Percentiles rank a stretch among this genome's conserved stretches.
These are phyloP conservation scores for Geotrichum australiense DNA, from an alignment of 1,139 yeast genomes.

Conservation along the genomic window DNA sequence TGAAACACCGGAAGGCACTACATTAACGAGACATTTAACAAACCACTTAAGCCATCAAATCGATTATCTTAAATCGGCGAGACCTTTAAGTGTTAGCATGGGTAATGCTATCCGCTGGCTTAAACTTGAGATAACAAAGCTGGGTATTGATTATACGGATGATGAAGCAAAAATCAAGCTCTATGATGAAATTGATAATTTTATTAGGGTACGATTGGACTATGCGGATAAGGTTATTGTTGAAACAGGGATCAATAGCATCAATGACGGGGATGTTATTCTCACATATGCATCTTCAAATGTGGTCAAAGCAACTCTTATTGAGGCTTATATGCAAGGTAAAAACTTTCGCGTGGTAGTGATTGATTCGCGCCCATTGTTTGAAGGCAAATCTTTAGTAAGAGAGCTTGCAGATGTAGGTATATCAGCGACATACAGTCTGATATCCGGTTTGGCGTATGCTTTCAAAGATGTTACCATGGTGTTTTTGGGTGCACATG, in stretches of 20 bases:
- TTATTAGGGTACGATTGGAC: conserved; percentile 78
- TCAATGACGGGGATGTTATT: conserved; percentile 69
- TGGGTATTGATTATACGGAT: conserved; percentile 64
- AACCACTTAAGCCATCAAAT: conserved; percentile 90
- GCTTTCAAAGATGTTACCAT: conserved; percentile 79
- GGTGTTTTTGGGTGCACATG: conserved; percentile 93
- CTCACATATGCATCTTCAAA: conserved; percentile 85
- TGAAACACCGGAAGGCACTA: conserved; percentile 76
- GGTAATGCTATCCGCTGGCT: conserved; percentile 97
- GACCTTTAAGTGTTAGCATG: conserved; percentile 92
- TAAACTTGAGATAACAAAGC: conserved; percentile 80
- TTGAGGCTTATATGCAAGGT: conserved; percentile 56
- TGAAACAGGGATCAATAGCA: conserved; percentile 71
- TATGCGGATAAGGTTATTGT: conserved; percentile 79
- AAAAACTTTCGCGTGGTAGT: conserved; percentile 74
- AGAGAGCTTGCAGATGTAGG: conserved; percentile 52
- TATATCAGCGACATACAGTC: conserved; percentile 62
- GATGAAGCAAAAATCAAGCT: conserved; percentile 64
- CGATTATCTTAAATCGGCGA: conserved; percentile 81
- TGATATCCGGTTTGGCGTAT: conserved; percentile 73
- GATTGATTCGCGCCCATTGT: conserved; percentile 92
- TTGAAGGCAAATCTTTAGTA: conserved; percentile 82
- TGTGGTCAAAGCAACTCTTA: conserved; percentile 69
- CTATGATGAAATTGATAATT: conserved; percentile 64
- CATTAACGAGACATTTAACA: conserved; percentile 82